A percentile compares a stretch with the other conserved stretches of the same genome.
Evolutionary conservation across 306 rosid species (phyloP).

Genomic region (Citrullus colocynthis): DNA sequence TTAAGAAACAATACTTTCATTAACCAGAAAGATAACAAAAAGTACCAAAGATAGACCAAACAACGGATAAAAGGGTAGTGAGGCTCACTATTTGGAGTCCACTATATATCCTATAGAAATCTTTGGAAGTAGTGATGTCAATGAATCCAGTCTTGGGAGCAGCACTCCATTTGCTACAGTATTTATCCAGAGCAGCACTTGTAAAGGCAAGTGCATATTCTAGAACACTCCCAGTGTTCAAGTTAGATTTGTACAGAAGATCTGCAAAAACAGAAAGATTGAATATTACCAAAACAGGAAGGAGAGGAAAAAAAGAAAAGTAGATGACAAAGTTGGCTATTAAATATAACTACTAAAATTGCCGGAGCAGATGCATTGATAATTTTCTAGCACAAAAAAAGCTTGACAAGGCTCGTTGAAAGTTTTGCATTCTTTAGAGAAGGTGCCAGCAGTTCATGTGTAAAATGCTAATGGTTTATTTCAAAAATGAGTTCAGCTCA

Average conservation of each 20-base stretch:
- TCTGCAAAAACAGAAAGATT: constrained; percentile 34
- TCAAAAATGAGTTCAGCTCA: background rate
- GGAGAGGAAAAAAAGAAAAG: background rate
- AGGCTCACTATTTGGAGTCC: constrained; percentile 94
- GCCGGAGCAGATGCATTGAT: background rate
- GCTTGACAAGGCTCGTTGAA: background rate
- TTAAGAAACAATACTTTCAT: too few relatives aligned
- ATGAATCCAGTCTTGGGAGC: constrained; percentile 93
- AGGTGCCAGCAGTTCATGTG: background rate
- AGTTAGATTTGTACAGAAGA: constrained; percentile 86
- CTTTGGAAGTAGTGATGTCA: constrained; percentile 90
- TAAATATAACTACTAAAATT: background rate
- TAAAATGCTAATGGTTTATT: background rate
- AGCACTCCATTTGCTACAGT: constrained; percentile 90
- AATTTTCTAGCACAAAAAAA: background rate
- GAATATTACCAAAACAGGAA: background rate
- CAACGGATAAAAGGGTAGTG: background rate
- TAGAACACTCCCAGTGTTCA: constrained; percentile 91
- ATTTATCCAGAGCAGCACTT: constrained; percentile 92
- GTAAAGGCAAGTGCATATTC: constrained; percentile 96
- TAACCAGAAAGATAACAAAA: too few relatives aligned
- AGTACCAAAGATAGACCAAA: background rate
- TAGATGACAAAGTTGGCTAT: background rate
- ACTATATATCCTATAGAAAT: constrained; percentile 89
- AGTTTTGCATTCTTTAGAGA: background rate